phyloP scores from a whole-genome alignment of 805 yeast genomes.

The Yarrowia yakushimensis region DNA sequence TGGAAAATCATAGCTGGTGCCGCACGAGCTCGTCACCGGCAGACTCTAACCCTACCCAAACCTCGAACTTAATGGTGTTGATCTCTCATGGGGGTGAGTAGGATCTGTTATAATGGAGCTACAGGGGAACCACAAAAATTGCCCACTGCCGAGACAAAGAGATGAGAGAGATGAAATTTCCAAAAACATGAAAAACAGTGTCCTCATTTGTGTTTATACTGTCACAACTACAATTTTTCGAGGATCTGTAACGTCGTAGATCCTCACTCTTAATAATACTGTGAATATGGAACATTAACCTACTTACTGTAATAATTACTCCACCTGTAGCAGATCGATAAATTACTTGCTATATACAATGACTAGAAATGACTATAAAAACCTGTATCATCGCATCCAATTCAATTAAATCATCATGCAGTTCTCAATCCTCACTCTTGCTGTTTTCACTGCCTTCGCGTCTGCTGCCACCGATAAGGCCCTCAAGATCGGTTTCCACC shows the following conservation, averaged over 20 bases:
- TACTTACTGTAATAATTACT: too few species aligned
- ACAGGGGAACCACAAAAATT: too few species aligned
- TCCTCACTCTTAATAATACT: background rate
- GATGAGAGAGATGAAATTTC: too few species aligned
- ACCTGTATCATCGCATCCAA: too few species aligned
- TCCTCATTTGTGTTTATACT: too few species aligned
- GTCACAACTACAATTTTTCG: too few species aligned
- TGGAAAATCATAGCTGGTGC: background rate
- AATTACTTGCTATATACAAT: background rate
- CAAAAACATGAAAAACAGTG: too few species aligned
- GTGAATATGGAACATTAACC: background rate
- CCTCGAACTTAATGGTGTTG: background rate
- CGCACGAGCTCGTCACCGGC: background rate
- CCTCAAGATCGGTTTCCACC: background rate
- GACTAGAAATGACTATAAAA: background rate
- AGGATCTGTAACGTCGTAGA: too few species aligned
- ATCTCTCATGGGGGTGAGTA: background rate
- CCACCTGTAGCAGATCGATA: background rate
- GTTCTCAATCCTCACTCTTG: background rate
- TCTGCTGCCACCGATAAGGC: background rate
- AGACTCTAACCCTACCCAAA: background rate
- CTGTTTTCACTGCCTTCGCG: background rate
- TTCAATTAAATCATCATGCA: background rate
- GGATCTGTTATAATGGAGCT: too few species aligned
- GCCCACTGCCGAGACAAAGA: too few species aligned